Percentiles rank a stretch among this genome's conserved stretches.
These are phyloP conservation scores for Aeschynomene evenia DNA, from an alignment of 306 rosid species.

Conservation along the genomic window DNA sequence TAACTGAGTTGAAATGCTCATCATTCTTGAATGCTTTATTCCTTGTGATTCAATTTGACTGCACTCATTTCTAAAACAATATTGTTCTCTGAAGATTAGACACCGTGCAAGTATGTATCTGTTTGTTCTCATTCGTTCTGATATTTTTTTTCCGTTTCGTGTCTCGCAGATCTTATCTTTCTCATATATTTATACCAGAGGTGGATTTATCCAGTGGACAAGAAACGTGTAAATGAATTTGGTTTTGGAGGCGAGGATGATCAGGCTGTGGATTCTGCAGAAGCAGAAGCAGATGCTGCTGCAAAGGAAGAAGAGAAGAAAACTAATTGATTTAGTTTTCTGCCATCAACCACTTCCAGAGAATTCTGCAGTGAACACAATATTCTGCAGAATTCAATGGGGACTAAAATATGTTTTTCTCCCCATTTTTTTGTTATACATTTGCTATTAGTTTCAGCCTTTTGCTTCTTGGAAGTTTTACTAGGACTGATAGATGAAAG, in stretches of 20 bases:
- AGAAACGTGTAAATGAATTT: slow-evolving; percentile 84
- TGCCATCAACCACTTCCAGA: background rate
- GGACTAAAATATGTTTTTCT: slow-evolving; percentile 27
- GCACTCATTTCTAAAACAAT: background rate
- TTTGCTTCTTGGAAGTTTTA: slow-evolving; percentile 18
- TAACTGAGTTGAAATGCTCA: background rate
- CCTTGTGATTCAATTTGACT: background rate
- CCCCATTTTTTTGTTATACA: slow-evolving; percentile 23
- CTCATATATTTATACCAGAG: slow-evolving; percentile 79
- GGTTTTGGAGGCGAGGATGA: slow-evolving; percentile 95
- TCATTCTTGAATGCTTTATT: background rate
- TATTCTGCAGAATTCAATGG: slow-evolving; percentile 24
- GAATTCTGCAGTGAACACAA: slow-evolving; percentile 24
- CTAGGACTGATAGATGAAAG: slow-evolving; percentile 23
- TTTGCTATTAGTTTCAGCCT: slow-evolving; percentile 31
- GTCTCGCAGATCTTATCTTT: slow-evolving; percentile 83
- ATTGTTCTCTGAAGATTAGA: too few species aligned
- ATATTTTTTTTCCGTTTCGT: slow-evolving; percentile 23
- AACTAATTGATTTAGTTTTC: slow-evolving; percentile 66
- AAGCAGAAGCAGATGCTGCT: slow-evolving; percentile 29
- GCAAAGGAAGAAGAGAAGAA: slow-evolving; percentile 83
- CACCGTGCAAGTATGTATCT: background rate
- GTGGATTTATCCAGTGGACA: slow-evolving; percentile 96
- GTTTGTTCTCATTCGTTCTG: slow-evolving; percentile 15
- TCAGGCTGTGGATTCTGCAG: slow-evolving; percentile 42